Percentiles rank a stretch among this genome's conserved stretches.
phyloP scores from a whole-genome alignment of 2,329 filamentous ascomycete genomes.

The Kalaharituber pfeilii region DNA sequence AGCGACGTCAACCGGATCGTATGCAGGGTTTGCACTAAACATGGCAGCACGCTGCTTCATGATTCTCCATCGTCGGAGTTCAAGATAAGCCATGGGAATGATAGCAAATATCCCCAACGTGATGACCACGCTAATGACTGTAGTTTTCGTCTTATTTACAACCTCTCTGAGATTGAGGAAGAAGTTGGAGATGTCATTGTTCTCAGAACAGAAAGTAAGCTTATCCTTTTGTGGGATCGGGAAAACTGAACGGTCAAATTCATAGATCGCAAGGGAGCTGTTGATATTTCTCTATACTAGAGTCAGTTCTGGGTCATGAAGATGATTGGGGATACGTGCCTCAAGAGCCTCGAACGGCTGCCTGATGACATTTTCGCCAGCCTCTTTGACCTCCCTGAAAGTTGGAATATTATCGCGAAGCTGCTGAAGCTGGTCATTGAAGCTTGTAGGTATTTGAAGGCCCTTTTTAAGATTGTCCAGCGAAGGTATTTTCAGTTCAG shows the following conservation, averaged over 20 bases:
- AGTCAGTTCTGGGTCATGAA: slow-evolving; percentile 1
- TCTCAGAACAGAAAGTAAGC: slow-evolving; percentile 75
- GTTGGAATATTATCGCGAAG: slow-evolving; percentile 66
- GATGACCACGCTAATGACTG: slow-evolving; percentile 59
- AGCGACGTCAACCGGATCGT: slow-evolving; percentile 71
- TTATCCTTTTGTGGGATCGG: slow-evolving; percentile 68
- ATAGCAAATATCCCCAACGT: slow-evolving; percentile 55
- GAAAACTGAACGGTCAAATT: slow-evolving; percentile 60
- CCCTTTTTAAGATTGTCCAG: slow-evolving; percentile 44
- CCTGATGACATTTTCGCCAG: slow-evolving; percentile 56
- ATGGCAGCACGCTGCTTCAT: slow-evolving; percentile 54
- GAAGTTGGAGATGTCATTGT: slow-evolving; percentile 65
- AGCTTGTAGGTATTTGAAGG: slow-evolving; percentile 49
- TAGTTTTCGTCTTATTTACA: slow-evolving; percentile 49
- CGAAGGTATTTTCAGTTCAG: slow-evolving; percentile 39
- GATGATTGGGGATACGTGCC: slow-evolving; percentile 22
- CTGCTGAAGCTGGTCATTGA: slow-evolving; percentile 39
- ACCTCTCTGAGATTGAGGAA: slow-evolving; percentile 55
- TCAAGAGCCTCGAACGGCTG: slow-evolving; percentile 70
- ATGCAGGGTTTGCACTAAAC: slow-evolving; percentile 39
- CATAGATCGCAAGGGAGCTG: slow-evolving; percentile 51
- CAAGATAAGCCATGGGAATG: slow-evolving; percentile 60
- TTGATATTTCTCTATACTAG: slow-evolving; percentile 40
- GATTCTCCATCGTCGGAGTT: slow-evolving; percentile 57
- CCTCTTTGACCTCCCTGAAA: slow-evolving; percentile 67